Evolutionary conservation across 2,329 filamentous ascomycete species (phyloP), one percentile per base, ranked within the genome.

Genomic region (Scortechinia acanthostroma): DNA sequence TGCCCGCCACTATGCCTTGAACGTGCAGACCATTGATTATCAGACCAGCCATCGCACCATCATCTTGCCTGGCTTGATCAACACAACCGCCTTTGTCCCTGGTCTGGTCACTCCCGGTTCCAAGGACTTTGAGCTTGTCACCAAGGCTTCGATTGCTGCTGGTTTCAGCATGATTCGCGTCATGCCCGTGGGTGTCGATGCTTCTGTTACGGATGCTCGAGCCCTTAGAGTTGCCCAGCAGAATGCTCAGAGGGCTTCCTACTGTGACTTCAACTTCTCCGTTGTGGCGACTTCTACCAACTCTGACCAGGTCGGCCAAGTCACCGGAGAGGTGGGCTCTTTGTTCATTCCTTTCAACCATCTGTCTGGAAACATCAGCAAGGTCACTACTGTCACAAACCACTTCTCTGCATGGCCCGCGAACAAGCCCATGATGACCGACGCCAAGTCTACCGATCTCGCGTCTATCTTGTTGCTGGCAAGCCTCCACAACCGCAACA

Each of bases 31-130:
- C 52, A 81, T 91, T 46, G 93, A 98, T 66, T 95, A 85, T 67
- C 90, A 95, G 70, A 91, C 89, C 42, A 96, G 93, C 66, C 86
- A 91, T 62, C 77, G 81, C 52, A 87, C 84, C 3, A 69, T 88
- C 42, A 73, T 83, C 37, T 74, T 91, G 28, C 86, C 87, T 23
- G 86, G 86, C 2, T 66, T 91, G 47, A 78, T 91, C 65, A 91
- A 90, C 58, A 73, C 90, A 50, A 83, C 84, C n/a, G 80, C 86
- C 14, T 91, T 91, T 53, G 84, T 91, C 43, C 86, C 86, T 15
- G 85, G 82, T 13, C 74, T 91, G 48, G 79, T 81, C 16, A 76
- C 76, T 13, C 63, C 73, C 19, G 76, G 75, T 30, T 88, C 79
- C 58, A 67, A 73, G 21, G 86, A 90, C 55, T 78, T 91, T 53